Conservation (phyloP, 139 green algal species). For the Chlorella sp. region DNA sequence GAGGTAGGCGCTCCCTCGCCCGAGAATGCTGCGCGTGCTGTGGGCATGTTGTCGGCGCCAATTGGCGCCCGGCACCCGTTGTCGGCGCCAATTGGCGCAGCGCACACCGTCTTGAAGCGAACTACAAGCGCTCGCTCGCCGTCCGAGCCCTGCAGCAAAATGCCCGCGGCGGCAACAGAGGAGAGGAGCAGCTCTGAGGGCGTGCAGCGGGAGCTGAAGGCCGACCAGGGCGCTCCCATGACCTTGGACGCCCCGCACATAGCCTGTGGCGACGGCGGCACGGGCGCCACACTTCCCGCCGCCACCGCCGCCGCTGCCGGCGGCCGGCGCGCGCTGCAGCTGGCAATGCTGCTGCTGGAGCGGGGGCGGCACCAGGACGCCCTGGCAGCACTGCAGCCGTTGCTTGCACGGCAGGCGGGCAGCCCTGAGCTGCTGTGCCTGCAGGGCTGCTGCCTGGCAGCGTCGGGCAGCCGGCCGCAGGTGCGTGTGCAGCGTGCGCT, state of each 20-base stretch:
- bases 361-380: slow-evolving; percentile 39
- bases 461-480: slow-evolving; percentile 52
- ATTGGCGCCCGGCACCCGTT: too few relatives aligned
- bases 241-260: background rate
- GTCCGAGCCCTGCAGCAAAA: too few relatives aligned
- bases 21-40: too few relatives aligned
- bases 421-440: slow-evolving; percentile 60
- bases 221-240: background rate
- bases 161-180: too few relatives aligned
- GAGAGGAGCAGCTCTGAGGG: too few relatives aligned
- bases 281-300: background rate
- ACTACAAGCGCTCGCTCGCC: too few relatives aligned
- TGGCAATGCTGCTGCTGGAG: slow-evolving; percentile 15
- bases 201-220: background rate
- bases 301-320: background rate
- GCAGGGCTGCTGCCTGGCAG: slow-evolving; percentile 57
- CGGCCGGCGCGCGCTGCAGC: background rate
- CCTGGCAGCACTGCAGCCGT: slow-evolving; percentile 32
- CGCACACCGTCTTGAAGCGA: too few relatives aligned
- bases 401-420: slow-evolving; percentile 22
- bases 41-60: too few relatives aligned
- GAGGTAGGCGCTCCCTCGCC: too few relatives aligned
- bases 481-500: slow-evolving; percentile 8
- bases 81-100: too few relatives aligned
- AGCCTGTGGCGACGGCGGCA: background rate